Evolutionary conservation across 768 basidiomycete species (phyloP).

Genomic region (Agrocybe pediades): DNA sequence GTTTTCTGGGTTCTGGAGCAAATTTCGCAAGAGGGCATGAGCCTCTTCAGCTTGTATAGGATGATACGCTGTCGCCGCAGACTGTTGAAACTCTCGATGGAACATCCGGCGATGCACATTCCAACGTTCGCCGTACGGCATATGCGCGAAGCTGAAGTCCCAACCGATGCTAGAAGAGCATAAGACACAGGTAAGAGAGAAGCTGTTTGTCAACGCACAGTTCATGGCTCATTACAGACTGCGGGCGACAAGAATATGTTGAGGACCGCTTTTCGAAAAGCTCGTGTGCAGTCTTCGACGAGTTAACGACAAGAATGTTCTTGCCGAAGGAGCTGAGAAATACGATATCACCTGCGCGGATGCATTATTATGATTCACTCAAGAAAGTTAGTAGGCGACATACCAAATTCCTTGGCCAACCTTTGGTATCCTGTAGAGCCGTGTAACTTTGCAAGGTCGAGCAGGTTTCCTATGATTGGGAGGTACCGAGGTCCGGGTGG

Average conservation of each 20-base stretch:
- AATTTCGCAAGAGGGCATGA: conserved; percentile 43
- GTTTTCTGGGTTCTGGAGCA: conserved; percentile 42
- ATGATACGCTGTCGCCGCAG: conserved; percentile 41
- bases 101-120: conserved; percentile 54
- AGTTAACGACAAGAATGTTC: conserved; percentile 40
- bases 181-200: background rate
- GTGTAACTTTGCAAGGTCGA: conserved; percentile 41
- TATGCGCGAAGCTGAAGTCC: conserved; percentile 58
- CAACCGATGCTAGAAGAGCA: conserved; percentile 31
- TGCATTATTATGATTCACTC: background rate
- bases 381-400: background rate
- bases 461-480: conserved; percentile 54
- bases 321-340: conserved; percentile 53
- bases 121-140: conserved; percentile 55
- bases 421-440: conserved; percentile 40
- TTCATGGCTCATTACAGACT: conserved; percentile 51
- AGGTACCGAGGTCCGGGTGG: conserved; percentile 57
- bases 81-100: conserved; percentile 50
- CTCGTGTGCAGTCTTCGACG: conserved; percentile 45
- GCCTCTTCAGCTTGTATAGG: conserved; percentile 46
- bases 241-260: conserved; percentile 56
- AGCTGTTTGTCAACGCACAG: conserved; percentile 31
- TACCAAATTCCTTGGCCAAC: conserved; percentile 44
- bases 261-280: conserved; percentile 57
- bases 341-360: conserved; percentile 49